Base-by-base conservation (phyloP, 257 asterid genomes). In the Solanum sejunctum region DNA sequence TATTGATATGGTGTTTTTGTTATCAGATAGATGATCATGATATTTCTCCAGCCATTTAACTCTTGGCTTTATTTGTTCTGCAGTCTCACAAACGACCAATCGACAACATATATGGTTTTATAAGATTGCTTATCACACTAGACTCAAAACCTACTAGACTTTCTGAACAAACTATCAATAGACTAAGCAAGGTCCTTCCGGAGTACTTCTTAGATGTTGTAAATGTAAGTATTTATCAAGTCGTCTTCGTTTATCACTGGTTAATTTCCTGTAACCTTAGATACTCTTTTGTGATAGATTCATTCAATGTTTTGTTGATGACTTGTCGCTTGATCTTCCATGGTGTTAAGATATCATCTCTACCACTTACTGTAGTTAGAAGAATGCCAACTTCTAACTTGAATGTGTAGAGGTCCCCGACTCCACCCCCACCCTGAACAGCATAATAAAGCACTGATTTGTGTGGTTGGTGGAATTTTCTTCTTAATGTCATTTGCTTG, bases 91-190 rank as follows among this genome's bases (percentile, higher is more conserved):
- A 87, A 85, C 88, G 82, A 84, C 92, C 98, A 0, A 84, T 91
- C 88, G 97, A 92, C 85, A 95, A 92, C 85, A 89, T 89, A 85
- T 92, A 96, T 83, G 96, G 93, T 49, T 88, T 94, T 57, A 88
- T 95, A 81, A 93, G 98, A 91, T 87, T 94, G 91, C 93, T 94
- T 10, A 41, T 87, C 82, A 79, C 90, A 66, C 91, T 95, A 6
- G 96, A 93, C 91, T 89, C 95, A 32, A 89, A 85, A 57, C 95
- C 94, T 63, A 87, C 97, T 11, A 84, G 88, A 87, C 94, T 95
- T 85, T 92, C 95, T 70, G 93, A 89, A 84, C 86, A 85, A 87
- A 91, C 93, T 85, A 81, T 94, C 80, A 86, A 85, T 89, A 92
- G 87, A 75, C 75, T 95, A 60, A 89, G 96, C 87, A 45, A 81